Base-by-base conservation (phyloP, 139 green algal species). In the Zygnema cylindricum region DNA sequence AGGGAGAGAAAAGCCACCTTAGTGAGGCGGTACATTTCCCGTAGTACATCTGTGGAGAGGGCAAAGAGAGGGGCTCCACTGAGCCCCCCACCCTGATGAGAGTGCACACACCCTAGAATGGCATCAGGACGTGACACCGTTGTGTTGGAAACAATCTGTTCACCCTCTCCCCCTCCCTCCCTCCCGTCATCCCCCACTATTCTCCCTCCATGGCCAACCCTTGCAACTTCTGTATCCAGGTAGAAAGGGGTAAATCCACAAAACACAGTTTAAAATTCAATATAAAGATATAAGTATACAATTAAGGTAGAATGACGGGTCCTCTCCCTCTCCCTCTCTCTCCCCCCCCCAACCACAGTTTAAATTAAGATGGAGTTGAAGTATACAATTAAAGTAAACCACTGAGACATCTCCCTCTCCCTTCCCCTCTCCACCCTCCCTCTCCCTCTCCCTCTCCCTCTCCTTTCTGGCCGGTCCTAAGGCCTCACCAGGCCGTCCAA, bases 41-140 rank as follows among this genome's bases (percentile, higher is more conserved):
- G 7, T n/a, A 93, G 81, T 0, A 86, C 86, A 30, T 94, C 57
- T 0, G 96, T 99, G 43, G 94, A 95, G 76, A 94, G 81, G 32
- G 95, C 93, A 21, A 98, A 90, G 30, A 99, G 91, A 0, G 97
- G 97, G 1, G 89, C 78, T 0, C 97, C 97, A 81, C 94, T 97
- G 38, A 99, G 89, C 0, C 97, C 97, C 7, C 97, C 97, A 0
- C 91, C 88, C 94, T 98, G 94, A 35, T 91, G 40, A 21, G 85
- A 77, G 77, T 86, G 32, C 39, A 43, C 35, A 2, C 76, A 82
- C 1, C 69, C 83, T 25, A 69, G 21, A 38, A 89, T 76, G 30
- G 7, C 38, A 35, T 78, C 55, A n/a, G 97, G 97, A 38, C 97
- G 92, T 2, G 91, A 86, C 40, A 99, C 94, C 40, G 97, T 99